phyloP scores from a whole-genome alignment of 306 rosid species.

The Parietaria judaica region DNA sequence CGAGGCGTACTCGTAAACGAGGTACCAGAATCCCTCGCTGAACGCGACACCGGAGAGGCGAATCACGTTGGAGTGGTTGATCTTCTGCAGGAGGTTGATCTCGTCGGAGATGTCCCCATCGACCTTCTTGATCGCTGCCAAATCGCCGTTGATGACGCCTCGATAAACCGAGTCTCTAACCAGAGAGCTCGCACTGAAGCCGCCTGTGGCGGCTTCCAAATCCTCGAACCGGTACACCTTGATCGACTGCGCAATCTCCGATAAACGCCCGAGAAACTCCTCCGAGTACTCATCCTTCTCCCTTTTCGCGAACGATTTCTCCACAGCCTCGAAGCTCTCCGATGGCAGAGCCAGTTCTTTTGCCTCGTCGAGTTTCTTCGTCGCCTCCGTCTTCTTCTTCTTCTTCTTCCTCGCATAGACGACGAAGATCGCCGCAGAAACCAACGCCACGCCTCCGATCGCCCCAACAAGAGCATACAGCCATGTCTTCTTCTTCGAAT shows the following conservation, averaged over 20 bases:
- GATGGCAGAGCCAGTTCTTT: slow-evolving; percentile 3
- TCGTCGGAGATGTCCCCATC: slow-evolving; percentile 69
- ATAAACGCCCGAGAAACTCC: slow-evolving; percentile 37
- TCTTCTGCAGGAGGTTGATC: slow-evolving; percentile 50
- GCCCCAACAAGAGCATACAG: slow-evolving; percentile 29
- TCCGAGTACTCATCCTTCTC: slow-evolving; percentile 21
- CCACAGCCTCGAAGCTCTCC: slow-evolving; percentile 18
- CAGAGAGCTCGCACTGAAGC: slow-evolving; percentile 41
- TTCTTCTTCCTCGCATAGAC: not conserved
- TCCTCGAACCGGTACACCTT: slow-evolving; percentile 61
- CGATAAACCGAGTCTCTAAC: slow-evolving; percentile 54
- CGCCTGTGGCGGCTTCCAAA: slow-evolving; percentile 49
- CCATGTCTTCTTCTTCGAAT: slow-evolving; percentile 38
- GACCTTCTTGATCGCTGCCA: slow-evolving; percentile 55
- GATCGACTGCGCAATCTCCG: slow-evolving; percentile 54
- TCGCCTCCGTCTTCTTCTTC: slow-evolving; percentile 8
- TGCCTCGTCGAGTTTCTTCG: not conserved
- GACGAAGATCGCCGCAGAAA: slow-evolving; percentile 1
- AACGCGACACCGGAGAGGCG: slow-evolving; percentile 71
- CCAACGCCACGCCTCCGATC: slow-evolving; percentile 13
- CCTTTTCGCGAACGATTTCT: slow-evolving; percentile 12
- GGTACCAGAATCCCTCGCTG: slow-evolving; percentile 62
- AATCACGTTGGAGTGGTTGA: slow-evolving; percentile 64
- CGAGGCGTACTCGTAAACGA: slow-evolving; percentile 67
- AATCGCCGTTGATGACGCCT: slow-evolving; percentile 46